Base-by-base conservation (phyloP, 2,329 filamentous ascomycete species). In the Fusarium duplospermum region DNA sequence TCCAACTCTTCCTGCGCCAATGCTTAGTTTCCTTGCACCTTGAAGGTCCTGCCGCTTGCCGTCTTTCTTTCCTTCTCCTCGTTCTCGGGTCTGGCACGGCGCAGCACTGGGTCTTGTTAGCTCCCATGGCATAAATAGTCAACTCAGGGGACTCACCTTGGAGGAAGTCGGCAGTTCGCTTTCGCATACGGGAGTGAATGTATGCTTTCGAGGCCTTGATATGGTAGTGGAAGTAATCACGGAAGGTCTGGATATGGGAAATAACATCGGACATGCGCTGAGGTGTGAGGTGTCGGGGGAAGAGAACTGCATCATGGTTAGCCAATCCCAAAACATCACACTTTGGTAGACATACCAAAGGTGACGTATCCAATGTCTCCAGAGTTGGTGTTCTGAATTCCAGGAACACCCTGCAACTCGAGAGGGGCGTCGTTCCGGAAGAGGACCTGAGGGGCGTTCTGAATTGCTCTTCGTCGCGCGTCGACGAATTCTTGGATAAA, bases 201-300 rank as follows among this genome's bases (percentile, higher is more conserved):
- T 98, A 99, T 62, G 97, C 96, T 88, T 99, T 99, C 72, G 95
- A 98, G 33, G 96, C 97, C 86, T 99, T 99, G 86, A 99, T 99
- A 85, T 99, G 96, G 84, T 99, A 99, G 84, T 99, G 96, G 89
- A 99, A 99, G 85, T 99, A 99, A 82, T 99, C 96, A 76, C 96
- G 94, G 93, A 99, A 99, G 16, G 96, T 99, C 86, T 99, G 97
- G 79, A 99, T 98, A 83, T 99, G 97, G 60, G 95, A 98, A 78
- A 99, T 99, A 82, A 97, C 95, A 76, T 98, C 95, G 70, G 94
- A 93, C 86, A 97, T 94, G 81, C 95, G 91, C 84, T 98, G 94
- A 16, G 92, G 91, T 16, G 95, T 96, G 75, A 99, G 88, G 84
- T 99, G 97, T 74, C 96, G 93, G 56, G 96, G 96, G 87, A 99